Evolutionary conservation across 2,329 filamentous ascomycete genomes (phyloP), one percentile per base, ranked within the genome.

Genomic region (Tolypocladium album): DNA sequence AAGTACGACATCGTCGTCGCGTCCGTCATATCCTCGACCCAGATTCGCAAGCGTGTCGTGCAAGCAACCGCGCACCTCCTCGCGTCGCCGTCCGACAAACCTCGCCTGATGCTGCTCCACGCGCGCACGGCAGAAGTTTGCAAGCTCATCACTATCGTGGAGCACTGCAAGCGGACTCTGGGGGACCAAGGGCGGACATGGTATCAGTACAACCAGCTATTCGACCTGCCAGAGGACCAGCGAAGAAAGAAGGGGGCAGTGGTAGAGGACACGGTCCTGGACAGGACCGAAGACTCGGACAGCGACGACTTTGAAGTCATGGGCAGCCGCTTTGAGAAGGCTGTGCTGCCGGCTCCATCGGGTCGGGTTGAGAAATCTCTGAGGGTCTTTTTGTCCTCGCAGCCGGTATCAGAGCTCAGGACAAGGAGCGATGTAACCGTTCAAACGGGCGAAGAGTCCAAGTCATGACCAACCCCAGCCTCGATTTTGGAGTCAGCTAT

Each of bases 141-240:
- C 71, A 92, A 91, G 71, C 76, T 90, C 66, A 82, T 90, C 65
- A 87, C 82, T 4, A 80, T 90, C 55, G 79, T 80, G 53, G 88
- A 91, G 71, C 85, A 88, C 43, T 79, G 79, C 60, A 87, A 88
- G 70, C 75, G 81, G 45, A 75, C 84, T 55, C 72, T 88, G 58
- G 73, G 67, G 39, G 76, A 78, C 57, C 71, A 75, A 47, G 76
- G 76, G 4, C 75, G 74, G 61, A 64, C 73, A 56, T 84, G 79
- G 78, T 82, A 74, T 61, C 83, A 84, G 69, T 85, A 83, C 70
- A 85, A 85, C 62, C 75, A 79, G 58, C 71, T 85, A 15, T 82
- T 81, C 65, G 78, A 82, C 62, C 72, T 79, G 22, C 74, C 74
- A 34, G 64, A 71, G 12, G 72, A 39, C 8, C 45, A 68, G 60